A percentile compares a stretch with the other conserved stretches of the same genome.
phyloP scores from a whole-genome alignment of 2,329 filamentous ascomycete genomes.

The Phoma herbarum region DNA sequence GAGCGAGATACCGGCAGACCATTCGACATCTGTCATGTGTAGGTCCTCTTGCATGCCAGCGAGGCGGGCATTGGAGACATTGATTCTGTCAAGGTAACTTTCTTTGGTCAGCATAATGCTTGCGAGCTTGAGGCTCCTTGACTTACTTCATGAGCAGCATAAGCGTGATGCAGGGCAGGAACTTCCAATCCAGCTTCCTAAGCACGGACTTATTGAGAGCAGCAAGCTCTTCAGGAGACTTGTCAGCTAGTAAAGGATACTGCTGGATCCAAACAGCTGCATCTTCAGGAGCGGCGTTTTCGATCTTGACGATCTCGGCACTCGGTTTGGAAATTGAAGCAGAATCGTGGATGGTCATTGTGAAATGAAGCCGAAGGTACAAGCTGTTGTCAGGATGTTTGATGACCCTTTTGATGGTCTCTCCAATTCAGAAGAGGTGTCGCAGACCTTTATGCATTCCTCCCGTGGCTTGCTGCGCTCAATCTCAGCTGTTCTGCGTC shows the following conservation, averaged over 20 bases:
- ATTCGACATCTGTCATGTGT: slow-evolving; percentile 41
- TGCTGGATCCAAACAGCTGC: slow-evolving; percentile 11
- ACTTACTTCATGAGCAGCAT: slow-evolving; percentile 46
- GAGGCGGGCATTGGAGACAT: slow-evolving; percentile 52
- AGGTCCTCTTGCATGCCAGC: slow-evolving; percentile 53
- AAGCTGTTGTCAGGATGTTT: too few relatives aligned
- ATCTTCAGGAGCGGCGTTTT: slow-evolving; percentile 1
- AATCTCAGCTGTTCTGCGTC: too few relatives aligned
- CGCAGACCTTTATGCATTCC: too few relatives aligned
- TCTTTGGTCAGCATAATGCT: background rate
- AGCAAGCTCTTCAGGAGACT: slow-evolving; percentile 29
- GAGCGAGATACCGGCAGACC: slow-evolving; percentile 54
- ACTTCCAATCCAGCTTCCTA: slow-evolving; percentile 40
- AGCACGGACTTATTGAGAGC: slow-evolving; percentile 37
- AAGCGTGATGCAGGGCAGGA: slow-evolving; percentile 41
- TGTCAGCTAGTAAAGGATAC: slow-evolving; percentile 15
- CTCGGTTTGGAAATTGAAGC: too few relatives aligned
- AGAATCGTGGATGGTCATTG: too few relatives aligned
- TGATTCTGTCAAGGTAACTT: slow-evolving; percentile 55
- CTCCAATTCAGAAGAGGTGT: too few relatives aligned
- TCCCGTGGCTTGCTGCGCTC: too few relatives aligned
- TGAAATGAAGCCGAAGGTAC: too few relatives aligned
- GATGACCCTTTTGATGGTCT: too few relatives aligned
- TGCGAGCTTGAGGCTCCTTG: background rate
- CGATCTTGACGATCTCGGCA: too few relatives aligned